Conservation (phyloP, 1,284 basidiomycete genomes). For the Phellinidium pouzarii region DNA sequence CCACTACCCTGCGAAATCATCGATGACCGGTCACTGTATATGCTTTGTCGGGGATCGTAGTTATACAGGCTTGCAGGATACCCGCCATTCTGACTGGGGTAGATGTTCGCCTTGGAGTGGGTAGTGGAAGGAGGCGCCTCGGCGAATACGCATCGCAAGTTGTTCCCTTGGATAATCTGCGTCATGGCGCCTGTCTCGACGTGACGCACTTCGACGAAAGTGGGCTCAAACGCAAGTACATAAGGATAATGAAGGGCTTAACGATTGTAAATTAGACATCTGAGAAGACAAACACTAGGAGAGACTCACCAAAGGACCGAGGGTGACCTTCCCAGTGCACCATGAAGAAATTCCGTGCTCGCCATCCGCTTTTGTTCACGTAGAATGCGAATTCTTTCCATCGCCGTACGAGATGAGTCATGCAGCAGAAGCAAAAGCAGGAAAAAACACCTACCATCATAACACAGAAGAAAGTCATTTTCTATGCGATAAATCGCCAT, state of each 20-base stretch:
- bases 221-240: slow-evolving; percentile 94
- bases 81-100: slow-evolving; percentile 28
- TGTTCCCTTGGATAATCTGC: slow-evolving; percentile 92
- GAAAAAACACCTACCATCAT: slow-evolving; percentile 68
- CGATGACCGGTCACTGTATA: slow-evolving; percentile 15
- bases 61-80: slow-evolving; percentile 24
- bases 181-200: slow-evolving; percentile 90
- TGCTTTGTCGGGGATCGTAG: slow-evolving; percentile 21
- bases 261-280: slow-evolving; percentile 14
- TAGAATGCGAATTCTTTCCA: slow-evolving; percentile 93
- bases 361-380: slow-evolving; percentile 94
- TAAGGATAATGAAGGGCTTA: slow-evolving; percentile 94
- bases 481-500: slow-evolving; percentile 97
- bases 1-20: slow-evolving; percentile 10
- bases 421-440: slow-evolving; percentile 15
- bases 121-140: slow-evolving; percentile 87
- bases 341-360: slow-evolving; percentile 88
- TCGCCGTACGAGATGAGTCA: slow-evolving; percentile 9
- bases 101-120: slow-evolving; percentile 32
- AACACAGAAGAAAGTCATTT: slow-evolving; percentile 95
- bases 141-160: slow-evolving; percentile 85
- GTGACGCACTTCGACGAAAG: slow-evolving; percentile 94
- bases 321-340: slow-evolving; percentile 96
- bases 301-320: slow-evolving; percentile 79
- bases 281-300: slow-evolving; percentile 1